phyloP scores from a whole-genome alignment of 129 eudicot genomes.

The Flaveria sonorensis region DNA sequence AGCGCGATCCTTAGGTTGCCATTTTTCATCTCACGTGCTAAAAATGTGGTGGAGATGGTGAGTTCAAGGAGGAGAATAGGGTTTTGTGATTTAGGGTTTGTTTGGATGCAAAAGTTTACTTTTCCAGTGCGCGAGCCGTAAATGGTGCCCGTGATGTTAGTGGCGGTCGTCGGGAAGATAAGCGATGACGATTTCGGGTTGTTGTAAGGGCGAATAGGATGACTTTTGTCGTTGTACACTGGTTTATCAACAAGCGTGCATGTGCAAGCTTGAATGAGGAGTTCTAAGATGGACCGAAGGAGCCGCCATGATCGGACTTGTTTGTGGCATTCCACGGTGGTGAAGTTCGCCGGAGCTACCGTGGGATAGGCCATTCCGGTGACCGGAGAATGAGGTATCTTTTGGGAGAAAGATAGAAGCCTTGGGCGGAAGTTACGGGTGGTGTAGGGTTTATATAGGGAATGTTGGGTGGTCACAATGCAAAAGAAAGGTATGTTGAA shows the following conservation, averaged over 20 bases:
- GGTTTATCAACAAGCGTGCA: constrained; percentile 49
- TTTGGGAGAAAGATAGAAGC: constrained; percentile 8
- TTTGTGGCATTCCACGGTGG: constrained; percentile 83
- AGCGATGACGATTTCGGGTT: constrained; percentile 29
- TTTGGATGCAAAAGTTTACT: constrained; percentile 73
- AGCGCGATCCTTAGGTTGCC: constrained; percentile 71
- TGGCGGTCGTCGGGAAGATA: constrained; percentile 36
- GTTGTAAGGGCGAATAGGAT: constrained; percentile 23
- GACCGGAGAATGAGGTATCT: background rate
- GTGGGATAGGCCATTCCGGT: constrained; percentile 43
- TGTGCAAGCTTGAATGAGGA: constrained; percentile 74
- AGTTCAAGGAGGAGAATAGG: constrained; percentile 71
- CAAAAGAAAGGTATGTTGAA: constrained; percentile 9
- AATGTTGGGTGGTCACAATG: constrained; percentile 28
- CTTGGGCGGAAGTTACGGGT: constrained; percentile 30
- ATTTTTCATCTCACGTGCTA: constrained; percentile 71
- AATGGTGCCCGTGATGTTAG: constrained; percentile 63
- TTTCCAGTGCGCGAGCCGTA: constrained; percentile 65
- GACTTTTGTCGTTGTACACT: constrained; percentile 5
- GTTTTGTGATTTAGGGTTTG: constrained; percentile 53
- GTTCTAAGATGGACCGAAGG: constrained; percentile 62
- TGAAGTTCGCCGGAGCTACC: constrained; percentile 42
- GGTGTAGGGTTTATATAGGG: constrained; percentile 45
- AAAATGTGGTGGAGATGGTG: constrained; percentile 60
- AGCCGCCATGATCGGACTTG: constrained; percentile 96